phyloP scores from a whole-genome alignment of 352 stramenopile genomes.

The Globisporangium echinulatum region DNA sequence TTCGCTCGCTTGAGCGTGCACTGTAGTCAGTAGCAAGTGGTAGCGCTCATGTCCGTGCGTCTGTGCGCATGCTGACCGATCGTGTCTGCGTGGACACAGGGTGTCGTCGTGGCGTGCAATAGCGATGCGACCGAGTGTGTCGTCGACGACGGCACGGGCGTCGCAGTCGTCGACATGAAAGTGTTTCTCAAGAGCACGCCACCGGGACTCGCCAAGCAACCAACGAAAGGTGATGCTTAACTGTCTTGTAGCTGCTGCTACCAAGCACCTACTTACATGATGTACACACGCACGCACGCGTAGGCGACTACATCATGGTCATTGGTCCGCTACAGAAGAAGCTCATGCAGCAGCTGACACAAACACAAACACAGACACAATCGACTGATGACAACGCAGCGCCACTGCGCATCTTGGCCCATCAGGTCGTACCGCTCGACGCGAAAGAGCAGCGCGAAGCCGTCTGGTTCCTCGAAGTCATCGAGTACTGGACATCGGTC shows the following conservation, averaged over 20 bases:
- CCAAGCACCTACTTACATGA: not conserved
- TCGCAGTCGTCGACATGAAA: constrained; percentile 51
- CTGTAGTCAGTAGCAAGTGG: not conserved
- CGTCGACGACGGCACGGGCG: constrained; percentile 73
- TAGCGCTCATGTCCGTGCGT: not conserved
- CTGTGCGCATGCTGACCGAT: not conserved
- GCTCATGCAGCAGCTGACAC: constrained; percentile 15
- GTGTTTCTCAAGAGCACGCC: constrained; percentile 61
- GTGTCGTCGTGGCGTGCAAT: constrained; percentile 40
- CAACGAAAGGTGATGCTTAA: constrained; percentile 25
- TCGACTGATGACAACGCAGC: constrained; percentile 4
- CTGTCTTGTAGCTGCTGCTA: too few relatives aligned
- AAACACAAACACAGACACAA: constrained; percentile 1
- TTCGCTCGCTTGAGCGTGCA: not conserved
- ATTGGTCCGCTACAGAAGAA: constrained; percentile 59
- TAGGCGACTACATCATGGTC: constrained; percentile 68
- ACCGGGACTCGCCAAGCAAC: constrained; percentile 29
- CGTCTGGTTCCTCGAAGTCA: constrained; percentile 65
- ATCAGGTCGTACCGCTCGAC: constrained; percentile 55
- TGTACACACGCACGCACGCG: not conserved
- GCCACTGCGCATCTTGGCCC: constrained; percentile 30
- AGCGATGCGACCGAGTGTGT: constrained; percentile 30
- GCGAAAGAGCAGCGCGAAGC: constrained; percentile 52
- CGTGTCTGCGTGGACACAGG: constrained; percentile 18
- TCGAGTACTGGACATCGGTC: constrained; percentile 62